Base-by-base conservation (phyloP, 768 basidiomycete genomes). In the Amanita pallidorosea region DNA sequence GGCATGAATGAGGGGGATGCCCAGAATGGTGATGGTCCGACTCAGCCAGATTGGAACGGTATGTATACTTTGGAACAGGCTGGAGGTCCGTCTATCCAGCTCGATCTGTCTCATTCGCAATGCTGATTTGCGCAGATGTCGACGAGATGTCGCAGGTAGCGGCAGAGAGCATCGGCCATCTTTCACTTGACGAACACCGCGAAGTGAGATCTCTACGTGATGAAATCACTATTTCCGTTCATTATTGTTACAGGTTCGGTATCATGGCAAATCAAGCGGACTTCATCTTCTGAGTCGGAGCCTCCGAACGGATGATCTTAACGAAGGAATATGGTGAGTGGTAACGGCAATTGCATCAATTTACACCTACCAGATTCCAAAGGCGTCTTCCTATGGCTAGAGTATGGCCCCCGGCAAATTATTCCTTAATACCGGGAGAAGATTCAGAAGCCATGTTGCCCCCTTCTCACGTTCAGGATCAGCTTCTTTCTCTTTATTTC, bases 201-300 rank as follows among this genome's bases (percentile, higher is more conserved):
- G 85, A 88, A 68, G 86, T 85, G 55, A 8, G 60, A 43, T 20
- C 7, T 27, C 46, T 31, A n/a, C 15, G 15, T 7, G 43, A 17
- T 37, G 31, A 47, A 3, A 15, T 37, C 29, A 33, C 41, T n/a
- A 15, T 9, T 20, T 20, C 40, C 6, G 49, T 41, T 29, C 17
- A 46, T 36, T 49, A 12, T n/a, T 50, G 29, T 55, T 54, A 18
- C 18, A 94, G 81, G 77, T 94, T 41, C 83, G 91, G 51, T 94
- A 83, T 61, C 92, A 93, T 53, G 87, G 89, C 12, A 75, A 80
- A 65, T 71, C 78, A 2, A 84, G 84, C 56, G 89, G 89, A 7
- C 68, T 92, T 23, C 82, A 88, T 54, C 69, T 91, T 29, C 71
- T 91, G n/a, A 78, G 77, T 15, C 71, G 76, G 49, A 81, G 74